phyloP scores from a whole-genome alignment of 768 basidiomycete genomes.

The Leccinum pellstonianum region DNA sequence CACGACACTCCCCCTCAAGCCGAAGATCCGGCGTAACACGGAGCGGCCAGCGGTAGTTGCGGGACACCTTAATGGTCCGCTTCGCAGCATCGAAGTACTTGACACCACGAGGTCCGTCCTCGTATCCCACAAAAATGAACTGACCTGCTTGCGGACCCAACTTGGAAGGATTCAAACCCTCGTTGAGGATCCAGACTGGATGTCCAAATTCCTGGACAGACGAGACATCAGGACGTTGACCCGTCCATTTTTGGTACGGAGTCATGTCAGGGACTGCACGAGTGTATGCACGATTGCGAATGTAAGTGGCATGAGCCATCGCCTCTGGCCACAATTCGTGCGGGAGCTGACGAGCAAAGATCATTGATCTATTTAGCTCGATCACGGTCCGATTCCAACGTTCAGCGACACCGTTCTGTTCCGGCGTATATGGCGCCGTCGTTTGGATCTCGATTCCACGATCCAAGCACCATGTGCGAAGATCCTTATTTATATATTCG shows the following conservation, averaged over 20 bases:
- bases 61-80: background rate
- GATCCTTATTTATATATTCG: conserved; percentile 29
- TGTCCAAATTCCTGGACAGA: background rate
- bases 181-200: background rate
- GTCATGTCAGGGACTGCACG: background rate
- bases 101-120: background rate
- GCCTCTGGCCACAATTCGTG: conserved; percentile 16
- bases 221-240: background rate
- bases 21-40: background rate
- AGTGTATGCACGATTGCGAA: conserved; percentile 23
- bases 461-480: conserved; percentile 20
- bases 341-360: conserved; percentile 23
- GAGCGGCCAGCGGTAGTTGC: background rate
- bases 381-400: conserved; percentile 34
- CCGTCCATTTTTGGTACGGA: conserved; percentile 12
- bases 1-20: background rate
- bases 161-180: background rate
- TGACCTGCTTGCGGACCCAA: background rate
- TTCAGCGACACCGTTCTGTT: conserved; percentile 41
- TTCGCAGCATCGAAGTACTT: background rate
- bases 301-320: conserved; percentile 24
- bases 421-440: conserved; percentile 28
- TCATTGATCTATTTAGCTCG: conserved; percentile 33
- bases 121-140: background rate
- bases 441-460: conserved; percentile 25